These are phyloP conservation scores for Kodamaea jinghongensis DNA, from an alignment of 805 yeast genomes.

Conservation along the genomic window DNA sequence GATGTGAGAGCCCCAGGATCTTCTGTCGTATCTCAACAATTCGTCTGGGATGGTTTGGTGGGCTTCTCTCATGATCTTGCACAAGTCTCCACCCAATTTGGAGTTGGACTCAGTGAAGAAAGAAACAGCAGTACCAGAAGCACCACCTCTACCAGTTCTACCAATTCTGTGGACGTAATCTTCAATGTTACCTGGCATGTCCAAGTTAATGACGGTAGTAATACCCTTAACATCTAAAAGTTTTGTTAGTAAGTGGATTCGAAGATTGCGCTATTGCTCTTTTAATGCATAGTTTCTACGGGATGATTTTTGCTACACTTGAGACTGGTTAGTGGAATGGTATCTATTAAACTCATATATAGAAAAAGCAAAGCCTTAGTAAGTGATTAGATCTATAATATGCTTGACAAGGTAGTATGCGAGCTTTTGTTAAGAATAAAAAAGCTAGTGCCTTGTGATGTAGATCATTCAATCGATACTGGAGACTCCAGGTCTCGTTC, in stretches of 20 bases:
- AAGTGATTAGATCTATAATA: neutral
- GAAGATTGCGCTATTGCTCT: neutral
- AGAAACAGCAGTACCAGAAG: conserved; percentile 91
- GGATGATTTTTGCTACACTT: conserved; percentile 11
- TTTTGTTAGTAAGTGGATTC: conserved; percentile 27
- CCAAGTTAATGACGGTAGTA: conserved; percentile 88
- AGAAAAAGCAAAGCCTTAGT: conserved; percentile 10
- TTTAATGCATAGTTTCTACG: conserved; percentile 5
- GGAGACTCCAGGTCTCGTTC: conserved; percentile 4
- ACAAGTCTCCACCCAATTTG: conserved; percentile 84
- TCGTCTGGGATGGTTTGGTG: conserved; percentile 85
- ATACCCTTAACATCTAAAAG: conserved; percentile 93
- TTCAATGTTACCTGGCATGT: conserved; percentile 97
- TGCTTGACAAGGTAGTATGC: neutral
- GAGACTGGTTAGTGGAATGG: conserved; percentile 5
- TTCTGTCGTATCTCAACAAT: conserved; percentile 61
- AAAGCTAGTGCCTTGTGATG: neutral
- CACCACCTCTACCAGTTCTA: conserved; percentile 99
- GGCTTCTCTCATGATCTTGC: conserved; percentile 91
- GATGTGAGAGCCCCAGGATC: conserved; percentile 63
- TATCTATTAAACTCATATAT: conserved; percentile 11
- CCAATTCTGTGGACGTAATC: conserved; percentile 99
- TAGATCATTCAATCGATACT: conserved; percentile 2
- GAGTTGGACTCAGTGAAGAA: conserved; percentile 87
- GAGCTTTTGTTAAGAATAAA: neutral